Evolutionary conservation across 441 rosid genomes (phyloP).

Genomic region (Cnidoscolus chayamansa): DNA sequence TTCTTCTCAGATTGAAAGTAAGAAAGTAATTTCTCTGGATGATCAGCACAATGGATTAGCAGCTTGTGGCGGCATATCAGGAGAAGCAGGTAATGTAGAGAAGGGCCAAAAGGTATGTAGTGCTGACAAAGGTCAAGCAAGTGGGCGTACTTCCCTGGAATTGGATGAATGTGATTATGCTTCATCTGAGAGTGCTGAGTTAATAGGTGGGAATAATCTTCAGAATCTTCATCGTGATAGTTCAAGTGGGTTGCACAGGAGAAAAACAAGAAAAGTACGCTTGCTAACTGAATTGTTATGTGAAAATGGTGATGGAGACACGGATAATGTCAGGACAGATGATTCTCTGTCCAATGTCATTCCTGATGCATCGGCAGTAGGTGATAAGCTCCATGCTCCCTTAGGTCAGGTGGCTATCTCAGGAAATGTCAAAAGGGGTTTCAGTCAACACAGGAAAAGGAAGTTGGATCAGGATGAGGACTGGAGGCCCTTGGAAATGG

Average conservation of each 20-base stretch:
- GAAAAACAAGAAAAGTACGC: slow-evolving; percentile 66
- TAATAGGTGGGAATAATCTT: slow-evolving; percentile 24
- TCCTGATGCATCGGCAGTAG: slow-evolving; percentile 32
- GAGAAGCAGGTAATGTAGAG: slow-evolving; percentile 32
- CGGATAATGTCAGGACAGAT: slow-evolving; percentile 26
- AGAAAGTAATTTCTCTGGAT: slow-evolving; percentile 28
- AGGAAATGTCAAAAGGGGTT: slow-evolving; percentile 33
- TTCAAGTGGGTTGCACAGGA: slow-evolving; percentile 47
- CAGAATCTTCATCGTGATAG: slow-evolving; percentile 30
- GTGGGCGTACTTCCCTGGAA: slow-evolving; percentile 34
- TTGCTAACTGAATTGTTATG: slow-evolving; percentile 66
- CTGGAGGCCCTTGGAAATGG: slow-evolving; percentile 31
- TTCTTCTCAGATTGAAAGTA: slow-evolving; percentile 27
- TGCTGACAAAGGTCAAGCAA: slow-evolving; percentile 26
- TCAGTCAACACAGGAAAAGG: slow-evolving; percentile 52
- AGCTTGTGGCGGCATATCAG: slow-evolving; percentile 36
- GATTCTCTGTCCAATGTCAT: slow-evolving; percentile 33
- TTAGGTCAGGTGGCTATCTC: slow-evolving; percentile 28
- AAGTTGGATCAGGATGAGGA: slow-evolving; percentile 48
- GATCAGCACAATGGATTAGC: slow-evolving; percentile 28
- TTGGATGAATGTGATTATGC: slow-evolving; percentile 35
- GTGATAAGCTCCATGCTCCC: slow-evolving; percentile 26
- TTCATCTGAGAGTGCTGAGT: slow-evolving; percentile 62
- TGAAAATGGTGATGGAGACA: slow-evolving; percentile 35
- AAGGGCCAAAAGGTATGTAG: slow-evolving; percentile 23